phyloP scores from a whole-genome alignment of 805 yeast genomes.

The Danielia reshetovae region DNA sequence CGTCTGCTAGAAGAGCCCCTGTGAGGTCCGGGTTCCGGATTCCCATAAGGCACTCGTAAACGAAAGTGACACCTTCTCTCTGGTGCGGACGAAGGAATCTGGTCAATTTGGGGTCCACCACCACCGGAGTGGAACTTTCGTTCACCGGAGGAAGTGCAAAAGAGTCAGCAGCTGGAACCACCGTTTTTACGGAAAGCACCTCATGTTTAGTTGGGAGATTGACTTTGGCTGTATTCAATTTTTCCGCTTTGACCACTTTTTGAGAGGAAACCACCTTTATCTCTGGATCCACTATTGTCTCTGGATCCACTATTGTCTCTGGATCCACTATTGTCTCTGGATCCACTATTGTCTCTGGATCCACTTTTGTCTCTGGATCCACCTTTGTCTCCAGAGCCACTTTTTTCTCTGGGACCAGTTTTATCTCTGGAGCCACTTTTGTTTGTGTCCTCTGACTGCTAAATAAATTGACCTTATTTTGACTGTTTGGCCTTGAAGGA shows the following conservation, averaged over 20 bases:
- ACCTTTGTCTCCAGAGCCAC: no score
- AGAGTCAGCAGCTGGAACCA: neutral
- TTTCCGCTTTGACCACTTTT: neutral
- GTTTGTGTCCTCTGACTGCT: conserved; percentile 1
- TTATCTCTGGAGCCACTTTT: no score
- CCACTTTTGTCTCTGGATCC: no score
- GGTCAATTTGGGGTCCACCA: conserved; percentile 57
- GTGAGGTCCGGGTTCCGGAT: conserved; percentile 42
- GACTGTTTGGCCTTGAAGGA: neutral
- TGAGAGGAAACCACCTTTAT: neutral
- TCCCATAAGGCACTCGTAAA: conserved; percentile 83
- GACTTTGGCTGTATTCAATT: neutral
- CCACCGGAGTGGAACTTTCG: conserved; percentile 27
- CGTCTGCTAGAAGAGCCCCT: conserved; percentile 92
- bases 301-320: no score
- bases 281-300: no score
- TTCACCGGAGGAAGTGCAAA: neutral
- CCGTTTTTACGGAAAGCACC: no score
- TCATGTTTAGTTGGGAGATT: conserved; percentile 1
- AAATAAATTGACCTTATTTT: neutral
- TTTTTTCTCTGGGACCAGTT: no score
- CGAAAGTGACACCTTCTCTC: conserved; percentile 72
- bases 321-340: no score
- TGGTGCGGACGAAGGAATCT: conserved; percentile 76
- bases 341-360: no score